phyloP scores from a whole-genome alignment of 345 rosid species.

The Cochlearia excelsa region DNA sequence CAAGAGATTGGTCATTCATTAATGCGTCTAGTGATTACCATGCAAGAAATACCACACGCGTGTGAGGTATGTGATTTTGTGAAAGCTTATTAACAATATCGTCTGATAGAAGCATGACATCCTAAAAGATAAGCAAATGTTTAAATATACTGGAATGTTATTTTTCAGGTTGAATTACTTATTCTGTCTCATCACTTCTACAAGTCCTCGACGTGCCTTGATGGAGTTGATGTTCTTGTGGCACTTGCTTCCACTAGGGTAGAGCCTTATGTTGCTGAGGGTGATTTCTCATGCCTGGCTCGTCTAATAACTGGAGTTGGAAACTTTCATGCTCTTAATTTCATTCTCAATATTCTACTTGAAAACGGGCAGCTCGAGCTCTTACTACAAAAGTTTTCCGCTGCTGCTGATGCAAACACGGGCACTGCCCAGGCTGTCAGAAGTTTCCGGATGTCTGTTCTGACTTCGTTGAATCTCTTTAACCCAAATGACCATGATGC shows the following conservation, averaged over 20 bases:
- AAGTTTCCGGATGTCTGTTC: conserved; percentile 95
- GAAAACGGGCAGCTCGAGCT: conserved; percentile 95
- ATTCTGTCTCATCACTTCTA: conserved; percentile 96
- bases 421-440: conserved; percentile 85
- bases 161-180: conserved; percentile 87
- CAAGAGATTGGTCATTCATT: conserved; percentile 96
- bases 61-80: conserved; percentile 66
- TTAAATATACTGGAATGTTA: conserved; percentile 17
- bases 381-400: conserved; percentile 85
- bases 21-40: conserved; percentile 98
- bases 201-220: conserved; percentile 96
- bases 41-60: conserved; percentile 96
- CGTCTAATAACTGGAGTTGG: conserved; percentile 94
- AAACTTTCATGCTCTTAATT: conserved; percentile 91
- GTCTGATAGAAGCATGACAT: conserved; percentile 7
- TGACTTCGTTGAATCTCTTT: conserved; percentile 89
- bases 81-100: conserved; percentile 9
- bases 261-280: conserved; percentile 89
- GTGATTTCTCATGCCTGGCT: conserved; percentile 91
- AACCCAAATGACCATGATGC: conserved; percentile 88
- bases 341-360: conserved; percentile 90
- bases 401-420: conserved; percentile 78
- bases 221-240: conserved; percentile 98
- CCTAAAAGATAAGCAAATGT: conserved; percentile 6
- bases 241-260: conserved; percentile 97